A percentile compares a stretch with the other conserved stretches of the same genome.
phyloP scores from a whole-genome alignment of 179 eudicot species.

The Monotropa hypopitys region DNA sequence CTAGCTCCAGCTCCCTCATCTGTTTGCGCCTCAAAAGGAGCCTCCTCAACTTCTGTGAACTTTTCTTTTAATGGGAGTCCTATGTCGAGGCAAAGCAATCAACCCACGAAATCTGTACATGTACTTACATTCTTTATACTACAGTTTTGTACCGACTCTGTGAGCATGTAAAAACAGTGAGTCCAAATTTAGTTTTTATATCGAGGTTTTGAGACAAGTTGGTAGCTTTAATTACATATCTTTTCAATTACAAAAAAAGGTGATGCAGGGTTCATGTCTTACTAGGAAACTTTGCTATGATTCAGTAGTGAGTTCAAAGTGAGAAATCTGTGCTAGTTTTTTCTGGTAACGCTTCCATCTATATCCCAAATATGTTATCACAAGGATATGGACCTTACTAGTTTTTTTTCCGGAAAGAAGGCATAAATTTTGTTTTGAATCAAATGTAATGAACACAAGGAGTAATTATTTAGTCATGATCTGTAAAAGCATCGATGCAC shows the following conservation, averaged over 20 bases:
- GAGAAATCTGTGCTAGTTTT: background rate
- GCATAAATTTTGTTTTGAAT: background rate
- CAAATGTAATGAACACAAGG: background rate
- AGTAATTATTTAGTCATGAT: background rate
- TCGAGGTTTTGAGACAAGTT: background rate
- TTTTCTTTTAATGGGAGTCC: conserved; percentile 21
- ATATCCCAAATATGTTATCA: too few species aligned
- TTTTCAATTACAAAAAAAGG: background rate
- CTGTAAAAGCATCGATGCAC: background rate
- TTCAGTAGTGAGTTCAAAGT: background rate
- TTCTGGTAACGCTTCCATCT: background rate
- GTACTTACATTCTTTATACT: background rate
- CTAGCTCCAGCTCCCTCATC: conserved; percentile 14
- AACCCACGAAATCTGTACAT: conserved; percentile 16
- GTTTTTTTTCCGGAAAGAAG: background rate
- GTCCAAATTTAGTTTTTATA: background rate
- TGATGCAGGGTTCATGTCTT: background rate
- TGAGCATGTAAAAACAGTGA: background rate
- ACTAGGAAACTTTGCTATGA: background rate
- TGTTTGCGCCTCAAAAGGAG: conserved; percentile 14
- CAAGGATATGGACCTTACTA: background rate
- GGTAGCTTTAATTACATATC: background rate
- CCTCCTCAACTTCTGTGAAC: conserved; percentile 17
- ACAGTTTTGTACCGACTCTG: background rate
- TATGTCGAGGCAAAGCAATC: conserved; percentile 17